A percentile compares a stretch with the other conserved stretches of the same genome.
Evolutionary conservation across 202 grass and related monocot species (phyloP).

Genomic region (Elaeis oleifera): DNA sequence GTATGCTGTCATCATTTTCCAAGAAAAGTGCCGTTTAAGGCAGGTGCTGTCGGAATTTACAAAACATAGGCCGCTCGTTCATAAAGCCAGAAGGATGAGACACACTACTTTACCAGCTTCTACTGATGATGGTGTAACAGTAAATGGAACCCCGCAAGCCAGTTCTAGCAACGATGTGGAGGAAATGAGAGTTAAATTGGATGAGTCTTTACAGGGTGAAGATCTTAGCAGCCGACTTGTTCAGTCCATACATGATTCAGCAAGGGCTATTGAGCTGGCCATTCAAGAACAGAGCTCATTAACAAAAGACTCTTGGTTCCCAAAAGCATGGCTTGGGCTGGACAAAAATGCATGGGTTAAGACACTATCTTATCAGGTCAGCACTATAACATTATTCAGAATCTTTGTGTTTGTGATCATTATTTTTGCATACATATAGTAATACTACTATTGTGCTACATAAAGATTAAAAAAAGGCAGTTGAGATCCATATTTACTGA

Average conservation of each 20-base stretch:
- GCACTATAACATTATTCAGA: conserved; percentile 17
- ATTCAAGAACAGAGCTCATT: conserved; percentile 57
- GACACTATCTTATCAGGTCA: conserved; percentile 78
- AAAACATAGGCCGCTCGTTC: conserved; percentile 26
- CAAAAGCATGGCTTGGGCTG: conserved; percentile 72
- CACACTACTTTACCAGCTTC: conserved; percentile 41
- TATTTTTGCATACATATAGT: too few relatives aligned
- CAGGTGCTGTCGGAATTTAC: conserved; percentile 36
- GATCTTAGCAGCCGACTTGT: conserved; percentile 63
- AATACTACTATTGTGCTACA: not conserved
- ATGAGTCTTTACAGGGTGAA: conserved; percentile 61
- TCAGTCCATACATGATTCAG: conserved; percentile 90
- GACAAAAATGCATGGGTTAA: conserved; percentile 93
- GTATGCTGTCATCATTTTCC: conserved; percentile 29
- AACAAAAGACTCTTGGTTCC: conserved; percentile 55
- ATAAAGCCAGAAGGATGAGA: conserved; percentile 34
- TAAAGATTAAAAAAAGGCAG: not conserved
- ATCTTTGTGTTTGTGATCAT: too few relatives aligned
- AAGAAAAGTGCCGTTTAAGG: conserved; percentile 41
- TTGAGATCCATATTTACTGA: too few relatives aligned
- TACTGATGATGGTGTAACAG: conserved; percentile 51
- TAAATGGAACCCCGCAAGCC: conserved; percentile 56
- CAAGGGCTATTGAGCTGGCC: conserved; percentile 79
- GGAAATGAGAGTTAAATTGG: conserved; percentile 67
- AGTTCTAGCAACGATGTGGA: conserved; percentile 49